Base-by-base conservation (phyloP, 139 green algal genomes). In the Chlorella sp. region DNA sequence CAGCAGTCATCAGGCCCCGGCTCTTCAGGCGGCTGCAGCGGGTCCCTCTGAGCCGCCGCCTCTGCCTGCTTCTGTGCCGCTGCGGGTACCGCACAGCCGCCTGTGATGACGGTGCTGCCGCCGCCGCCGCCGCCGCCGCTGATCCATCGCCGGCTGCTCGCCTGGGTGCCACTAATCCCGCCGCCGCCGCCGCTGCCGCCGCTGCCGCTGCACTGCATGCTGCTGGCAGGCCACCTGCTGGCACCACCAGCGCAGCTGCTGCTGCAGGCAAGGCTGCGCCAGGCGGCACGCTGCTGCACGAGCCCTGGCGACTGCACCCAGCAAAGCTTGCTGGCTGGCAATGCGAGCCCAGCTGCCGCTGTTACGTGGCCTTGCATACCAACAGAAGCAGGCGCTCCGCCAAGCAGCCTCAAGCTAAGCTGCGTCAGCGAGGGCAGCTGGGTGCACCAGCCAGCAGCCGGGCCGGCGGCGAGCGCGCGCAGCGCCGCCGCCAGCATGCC, bases 1-100 rank as follows among this genome's bases (percentile, higher is more conserved):
- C 86, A 90, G 80, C 85, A 88, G 7, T 86, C 84, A 5, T 70
- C 16, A 0, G 65, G 51, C 6, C 39, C 41, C 1, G 86, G 86
- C 57, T 88, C 86, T 25, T 18, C 16, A 13, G 81, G 85, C 30
- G 63, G 38, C 83, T 47, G n/a, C 17, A 80, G 30, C 17, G 47
- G 47, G 70, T 17, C 51, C 51, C 51, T 18, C 51, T 2, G n/a
- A n/a, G n/a, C 12, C 2, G 51, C 51, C 2, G 12, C 15, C 51
- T 21, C 51, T 21, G 15, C 51, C 15, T 60, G 51, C 51, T 60
- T 60, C 51, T 60, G 51, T 60, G 51, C 51, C 11, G 51, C 51
- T 60, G 51, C 51, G 12, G 51, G 2, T 15, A 60, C 51, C 2
- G 51, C 51, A 60, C 51, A 60, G 51, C 51, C 21, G 51, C 51